Evolutionary conservation across 2,329 filamentous ascomycete species (phyloP), one percentile per base, ranked within the genome.

Genomic region (Fusarium burgessii): DNA sequence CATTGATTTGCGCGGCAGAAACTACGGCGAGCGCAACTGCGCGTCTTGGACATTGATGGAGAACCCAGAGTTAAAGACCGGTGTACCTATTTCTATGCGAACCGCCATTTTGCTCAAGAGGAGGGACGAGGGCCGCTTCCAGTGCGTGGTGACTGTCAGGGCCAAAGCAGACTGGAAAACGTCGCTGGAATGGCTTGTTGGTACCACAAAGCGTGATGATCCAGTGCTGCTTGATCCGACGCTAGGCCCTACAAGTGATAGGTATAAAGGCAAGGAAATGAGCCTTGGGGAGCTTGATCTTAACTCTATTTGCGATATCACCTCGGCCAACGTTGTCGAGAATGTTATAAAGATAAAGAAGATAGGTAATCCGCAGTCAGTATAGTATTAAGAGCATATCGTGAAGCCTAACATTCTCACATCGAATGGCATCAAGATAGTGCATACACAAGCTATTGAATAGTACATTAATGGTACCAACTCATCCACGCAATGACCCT

Each of bases 21-120:
- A 52, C 18, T 52, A 20, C 25, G 58, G 46, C n/a, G 57, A 63
- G 35, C 51, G 63, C 2, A 49, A 65, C 15, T 46, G 58, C 0
- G 49, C 49, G 23, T 52, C 49, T 9, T 72, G 69, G 64, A 62
- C 42, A 15, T 27, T 71, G 10, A 3, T 63, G 5, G 69, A 71
- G 18, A 72, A 72, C 8, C 18, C 43, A 7, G 42, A 33, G n/a
- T 43, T 47, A 14, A 62, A 62, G 17, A 23, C 41, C 5, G 66
- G 66, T 3, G 49, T 69, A 3, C 66, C 63, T 6, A 29, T 54
- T 7, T 69, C 52, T 0, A 38, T 69, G 3, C 20, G 36, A 11
- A 50, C 67, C 3, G 66, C 64, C 3, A 32, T 68, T 0, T 27
- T 49, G 12, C 32, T 68, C 1, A 51, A 59, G 38, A 45, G 59